Evolutionary conservation across 2,329 filamentous ascomycete species (phyloP).

Genomic region (Hypoxylon sp.): DNA sequence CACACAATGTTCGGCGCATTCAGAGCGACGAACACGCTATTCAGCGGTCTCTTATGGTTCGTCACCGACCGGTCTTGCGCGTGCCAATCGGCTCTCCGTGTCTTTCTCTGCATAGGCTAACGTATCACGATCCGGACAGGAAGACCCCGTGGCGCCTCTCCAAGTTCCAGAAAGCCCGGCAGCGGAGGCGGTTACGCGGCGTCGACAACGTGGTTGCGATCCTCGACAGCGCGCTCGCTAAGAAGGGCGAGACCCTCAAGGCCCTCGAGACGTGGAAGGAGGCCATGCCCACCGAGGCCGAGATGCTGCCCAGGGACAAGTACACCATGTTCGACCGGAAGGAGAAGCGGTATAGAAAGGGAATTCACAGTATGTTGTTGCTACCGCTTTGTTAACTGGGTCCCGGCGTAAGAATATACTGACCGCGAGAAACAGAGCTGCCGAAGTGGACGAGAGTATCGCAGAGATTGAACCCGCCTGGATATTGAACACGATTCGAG

Average conservation of each 20-base stretch:
- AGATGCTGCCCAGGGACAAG: constrained; percentile 97
- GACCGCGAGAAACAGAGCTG: constrained; percentile 63
- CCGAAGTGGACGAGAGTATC: constrained; percentile 96
- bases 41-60: constrained; percentile 84
- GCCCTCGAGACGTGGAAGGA: constrained; percentile 89
- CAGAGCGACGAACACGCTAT: constrained; percentile 78
- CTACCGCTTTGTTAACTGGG: not conserved
- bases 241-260: constrained; percentile 75
- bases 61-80: constrained; percentile 16
- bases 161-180: constrained; percentile 85
- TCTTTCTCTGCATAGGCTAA: not conserved
- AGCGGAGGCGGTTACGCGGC: constrained; percentile 80
- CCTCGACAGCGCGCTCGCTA: constrained; percentile 78
- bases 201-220: constrained; percentile 90
- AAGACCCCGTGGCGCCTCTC: constrained; percentile 98
- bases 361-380: constrained; percentile 86
- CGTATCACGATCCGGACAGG: constrained; percentile 56
- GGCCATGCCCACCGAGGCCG: constrained; percentile 93
- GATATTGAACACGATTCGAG: constrained; percentile 68
- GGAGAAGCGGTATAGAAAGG: constrained; percentile 94
- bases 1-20: constrained; percentile 82
- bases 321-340: constrained; percentile 98
- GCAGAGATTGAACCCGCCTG: constrained; percentile 91
- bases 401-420: constrained; percentile 11
- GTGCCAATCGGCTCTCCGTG: not conserved